A percentile compares a stretch with the other conserved stretches of the same genome.
Conservation (phyloP, 352 stramenopile genomes). For the Globisporangium cystogenes region DNA sequence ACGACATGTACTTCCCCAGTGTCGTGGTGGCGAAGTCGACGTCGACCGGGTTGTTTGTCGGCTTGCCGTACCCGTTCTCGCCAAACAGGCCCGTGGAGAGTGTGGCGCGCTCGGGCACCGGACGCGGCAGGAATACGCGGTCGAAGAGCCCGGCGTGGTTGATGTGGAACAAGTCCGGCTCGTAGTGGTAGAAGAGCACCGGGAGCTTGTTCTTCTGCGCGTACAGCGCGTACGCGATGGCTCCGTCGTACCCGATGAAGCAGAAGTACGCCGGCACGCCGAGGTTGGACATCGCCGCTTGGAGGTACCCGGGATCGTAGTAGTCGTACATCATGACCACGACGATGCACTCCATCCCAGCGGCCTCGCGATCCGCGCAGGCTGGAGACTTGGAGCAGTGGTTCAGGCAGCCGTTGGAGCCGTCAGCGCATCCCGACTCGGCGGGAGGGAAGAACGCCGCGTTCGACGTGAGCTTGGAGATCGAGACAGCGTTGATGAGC, state of each 20-base stretch:
- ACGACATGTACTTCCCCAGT: too few relatives aligned
- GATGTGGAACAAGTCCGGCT: conserved; percentile 44
- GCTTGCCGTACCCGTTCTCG: too few relatives aligned
- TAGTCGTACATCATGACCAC: conserved; percentile 36
- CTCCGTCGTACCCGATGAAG: conserved; percentile 36
- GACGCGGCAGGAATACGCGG: too few relatives aligned
- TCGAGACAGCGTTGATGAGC: conserved; percentile 19
- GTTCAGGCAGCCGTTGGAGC: conserved; percentile 30
- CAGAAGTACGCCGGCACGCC: conserved; percentile 57
- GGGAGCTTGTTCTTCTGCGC: conserved; percentile 12
- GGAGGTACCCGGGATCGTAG: conserved; percentile 39
- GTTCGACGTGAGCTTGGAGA: conserved; percentile 16
- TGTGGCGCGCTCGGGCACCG: too few relatives aligned
- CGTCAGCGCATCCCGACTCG: conserved; percentile 22
- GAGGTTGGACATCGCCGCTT: conserved; percentile 35
- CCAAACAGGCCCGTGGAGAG: too few relatives aligned
- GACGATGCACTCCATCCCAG: conserved; percentile 29
- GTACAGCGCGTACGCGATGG: conserved; percentile 26
- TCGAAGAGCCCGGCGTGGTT: conserved; percentile 21
- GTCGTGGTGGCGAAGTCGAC: too few relatives aligned
- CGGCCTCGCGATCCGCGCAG: conserved; percentile 27
- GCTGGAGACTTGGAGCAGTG: conserved; percentile 34
- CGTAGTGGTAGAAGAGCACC: conserved; percentile 49
- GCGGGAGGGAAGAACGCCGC: conserved; percentile 22
- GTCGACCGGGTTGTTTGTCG: too few relatives aligned